Evolutionary conservation across 352 stramenopile genomes (phyloP).

Genomic region (Aphanomyces stellatus): DNA sequence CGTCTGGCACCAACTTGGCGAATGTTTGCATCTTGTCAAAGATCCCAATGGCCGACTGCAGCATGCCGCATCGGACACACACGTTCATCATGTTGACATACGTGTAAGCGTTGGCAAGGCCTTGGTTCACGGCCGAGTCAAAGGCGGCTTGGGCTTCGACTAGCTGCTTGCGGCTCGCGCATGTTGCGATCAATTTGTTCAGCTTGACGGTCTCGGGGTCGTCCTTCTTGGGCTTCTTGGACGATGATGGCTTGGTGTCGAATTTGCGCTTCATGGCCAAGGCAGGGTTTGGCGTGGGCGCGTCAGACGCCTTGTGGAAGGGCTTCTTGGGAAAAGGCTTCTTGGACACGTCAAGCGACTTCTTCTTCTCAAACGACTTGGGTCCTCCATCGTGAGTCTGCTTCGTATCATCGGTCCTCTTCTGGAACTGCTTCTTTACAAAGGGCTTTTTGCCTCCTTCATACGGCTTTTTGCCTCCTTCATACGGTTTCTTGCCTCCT

Average conservation of each 20-base stretch:
- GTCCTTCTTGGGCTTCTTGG: conserved; percentile 20
- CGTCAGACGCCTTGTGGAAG: not conserved
- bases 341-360: too few species aligned
- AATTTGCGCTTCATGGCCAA: not conserved
- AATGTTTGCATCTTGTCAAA: conserved; percentile 20
- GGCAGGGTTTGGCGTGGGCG: not conserved
- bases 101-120: conserved; percentile 23
- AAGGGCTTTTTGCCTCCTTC: too few species aligned
- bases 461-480: too few species aligned
- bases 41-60: not conserved
- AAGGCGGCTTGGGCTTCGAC: conserved; percentile 18
- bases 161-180: conserved; percentile 19
- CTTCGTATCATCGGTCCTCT: too few species aligned
- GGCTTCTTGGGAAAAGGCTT: too few species aligned
- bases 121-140: not conserved
- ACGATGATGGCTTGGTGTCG: not conserved
- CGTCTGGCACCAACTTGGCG: conserved; percentile 12
- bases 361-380: too few species aligned
- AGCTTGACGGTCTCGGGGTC: conserved; percentile 21
- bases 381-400: too few species aligned
- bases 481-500: too few species aligned
- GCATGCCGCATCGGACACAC: conserved; percentile 20
- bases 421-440: too few species aligned
- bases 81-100: conserved; percentile 24
- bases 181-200: conserved; percentile 21